Conservation (phyloP, 371 early-diverging fungal genomes). For the Apophysomyces sp. region DNA sequence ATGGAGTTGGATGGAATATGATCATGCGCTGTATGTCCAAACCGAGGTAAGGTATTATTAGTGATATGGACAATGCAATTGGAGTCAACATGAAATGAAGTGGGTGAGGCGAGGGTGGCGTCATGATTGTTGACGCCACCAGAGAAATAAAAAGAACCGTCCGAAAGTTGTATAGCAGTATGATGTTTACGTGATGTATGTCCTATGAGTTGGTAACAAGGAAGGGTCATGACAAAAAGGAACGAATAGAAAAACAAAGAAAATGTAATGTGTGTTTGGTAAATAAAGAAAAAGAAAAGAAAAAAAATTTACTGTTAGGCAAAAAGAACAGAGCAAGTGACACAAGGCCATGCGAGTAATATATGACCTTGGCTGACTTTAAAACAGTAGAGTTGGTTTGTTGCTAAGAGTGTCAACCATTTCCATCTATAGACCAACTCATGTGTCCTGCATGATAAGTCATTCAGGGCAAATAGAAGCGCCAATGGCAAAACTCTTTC, state of each 20-base stretch:
- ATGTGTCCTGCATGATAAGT: conserved; percentile 2
- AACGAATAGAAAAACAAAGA: neutral
- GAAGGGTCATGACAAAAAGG: conserved; percentile 1
- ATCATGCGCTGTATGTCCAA: neutral
- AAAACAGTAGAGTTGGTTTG: neutral
- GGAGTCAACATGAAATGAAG: neutral
- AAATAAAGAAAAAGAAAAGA: neutral
- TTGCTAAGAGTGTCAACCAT: too few relatives aligned
- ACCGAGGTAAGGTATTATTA: neutral
- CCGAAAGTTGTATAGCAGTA: neutral
- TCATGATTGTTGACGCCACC: neutral
- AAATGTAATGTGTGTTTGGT: too few relatives aligned
- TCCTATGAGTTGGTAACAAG: neutral
- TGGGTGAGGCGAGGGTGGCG: neutral
- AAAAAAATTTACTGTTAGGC: neutral
- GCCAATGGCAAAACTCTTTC: neutral
- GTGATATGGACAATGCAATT: neutral
- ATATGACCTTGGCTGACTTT: neutral
- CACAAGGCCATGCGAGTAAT: neutral
- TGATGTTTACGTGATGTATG: neutral
- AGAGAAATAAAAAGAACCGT: neutral
- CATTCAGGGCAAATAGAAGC: neutral
- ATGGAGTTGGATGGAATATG: neutral
- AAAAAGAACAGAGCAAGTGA: neutral
- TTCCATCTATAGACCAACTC: neutral